Conservation (phyloP, 257 asterid genomes). For the Lantana camara region DNA sequence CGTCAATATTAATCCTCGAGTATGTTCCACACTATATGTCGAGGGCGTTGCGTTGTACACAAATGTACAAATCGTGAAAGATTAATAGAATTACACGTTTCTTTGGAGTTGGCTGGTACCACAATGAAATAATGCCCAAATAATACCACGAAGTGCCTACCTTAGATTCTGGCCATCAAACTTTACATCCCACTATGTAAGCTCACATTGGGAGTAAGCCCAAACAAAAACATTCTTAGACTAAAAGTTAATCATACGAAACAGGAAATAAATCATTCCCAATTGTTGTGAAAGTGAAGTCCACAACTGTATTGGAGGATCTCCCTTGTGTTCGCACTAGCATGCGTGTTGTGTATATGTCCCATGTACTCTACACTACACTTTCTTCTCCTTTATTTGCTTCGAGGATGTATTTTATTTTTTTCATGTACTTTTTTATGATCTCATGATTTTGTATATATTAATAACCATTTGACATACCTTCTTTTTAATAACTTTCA, state of each 20-base stretch:
- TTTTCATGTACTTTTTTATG: no score
- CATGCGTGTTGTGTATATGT: not conserved
- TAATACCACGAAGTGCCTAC: slow-evolving; percentile 9
- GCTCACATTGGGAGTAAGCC: not conserved
- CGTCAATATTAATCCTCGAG: not conserved
- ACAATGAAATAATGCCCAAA: not conserved
- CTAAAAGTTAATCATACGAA: not conserved
- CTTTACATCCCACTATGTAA: slow-evolving; percentile 14
- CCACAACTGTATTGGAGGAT: not conserved
- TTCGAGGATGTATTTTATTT: no score
- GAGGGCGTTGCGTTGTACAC: no score
- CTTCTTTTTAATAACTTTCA: no score
- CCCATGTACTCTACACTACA: not conserved
- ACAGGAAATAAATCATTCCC: slow-evolving; percentile 24
- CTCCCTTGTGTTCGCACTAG: not conserved
- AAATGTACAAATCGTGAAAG: not conserved
- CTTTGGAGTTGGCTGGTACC: not conserved
- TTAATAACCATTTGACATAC: no score
- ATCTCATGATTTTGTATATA: no score
- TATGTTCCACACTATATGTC: not conserved
- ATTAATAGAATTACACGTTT: not conserved
- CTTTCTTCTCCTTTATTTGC: no score
- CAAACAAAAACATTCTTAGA: slow-evolving; percentile 8
- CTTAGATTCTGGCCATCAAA: slow-evolving; percentile 5
- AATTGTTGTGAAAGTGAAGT: slow-evolving; percentile 18